Evolutionary conservation across 345 rosid genomes (phyloP).

Genomic region (Melaleuca alternifolia): DNA sequence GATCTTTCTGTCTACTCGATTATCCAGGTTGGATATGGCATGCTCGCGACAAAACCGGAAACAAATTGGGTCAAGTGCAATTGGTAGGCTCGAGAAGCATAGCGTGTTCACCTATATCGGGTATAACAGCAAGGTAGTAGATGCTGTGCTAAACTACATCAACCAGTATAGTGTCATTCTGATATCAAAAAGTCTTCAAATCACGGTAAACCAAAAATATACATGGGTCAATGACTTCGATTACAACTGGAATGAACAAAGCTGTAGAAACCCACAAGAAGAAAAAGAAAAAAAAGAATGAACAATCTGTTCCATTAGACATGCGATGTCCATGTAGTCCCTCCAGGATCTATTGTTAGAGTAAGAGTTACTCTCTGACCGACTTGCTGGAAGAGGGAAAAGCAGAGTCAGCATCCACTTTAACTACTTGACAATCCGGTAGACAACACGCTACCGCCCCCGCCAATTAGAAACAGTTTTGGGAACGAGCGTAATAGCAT

Average conservation of each 20-base stretch:
- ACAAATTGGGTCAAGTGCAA: background rate
- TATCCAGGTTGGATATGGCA: background rate
- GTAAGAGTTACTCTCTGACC: background rate
- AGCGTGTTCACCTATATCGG: background rate
- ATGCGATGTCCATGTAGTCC: background rate
- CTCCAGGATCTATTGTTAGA: background rate
- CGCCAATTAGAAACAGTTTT: slow-evolving; percentile 79
- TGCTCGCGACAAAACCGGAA: background rate
- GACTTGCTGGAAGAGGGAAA: background rate
- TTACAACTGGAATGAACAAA: background rate
- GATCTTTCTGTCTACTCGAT: background rate
- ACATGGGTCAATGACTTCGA: background rate
- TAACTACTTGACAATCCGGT: background rate
- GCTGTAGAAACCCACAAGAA: background rate
- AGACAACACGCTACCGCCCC: slow-evolving; percentile 13
- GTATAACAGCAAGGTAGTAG: background rate
- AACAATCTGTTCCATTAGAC: background rate
- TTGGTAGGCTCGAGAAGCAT: background rate
- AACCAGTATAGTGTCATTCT: background rate
- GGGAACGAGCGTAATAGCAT: slow-evolving; percentile 50
- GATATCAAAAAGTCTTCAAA: too few relatives aligned
- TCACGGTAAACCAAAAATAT: background rate
- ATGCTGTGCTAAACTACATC: background rate
- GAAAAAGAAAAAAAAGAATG: background rate
- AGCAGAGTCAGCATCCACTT: background rate